These are phyloP conservation scores for Rhizopogon salebrosus DNA, from an alignment of 768 basidiomycete species.

Conservation along the genomic window DNA sequence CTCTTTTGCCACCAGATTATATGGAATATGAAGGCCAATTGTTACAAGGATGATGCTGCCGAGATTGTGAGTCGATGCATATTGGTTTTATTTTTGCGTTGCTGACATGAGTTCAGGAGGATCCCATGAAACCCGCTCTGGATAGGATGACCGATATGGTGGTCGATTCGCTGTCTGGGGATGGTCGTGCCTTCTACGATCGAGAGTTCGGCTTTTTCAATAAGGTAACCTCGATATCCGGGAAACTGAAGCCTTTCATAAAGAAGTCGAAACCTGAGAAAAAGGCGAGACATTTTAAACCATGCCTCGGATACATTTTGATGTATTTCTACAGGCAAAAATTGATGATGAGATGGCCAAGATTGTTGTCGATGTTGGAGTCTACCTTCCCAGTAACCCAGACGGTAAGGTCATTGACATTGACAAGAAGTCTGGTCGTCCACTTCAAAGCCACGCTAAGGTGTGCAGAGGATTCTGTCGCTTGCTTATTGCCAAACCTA, in stretches of 20 bases:
- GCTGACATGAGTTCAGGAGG: conserved; percentile 52
- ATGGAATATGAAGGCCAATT: conserved; percentile 99
- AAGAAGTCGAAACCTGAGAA: conserved; percentile 95
- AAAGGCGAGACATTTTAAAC: conserved; percentile 49
- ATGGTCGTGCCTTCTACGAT: conserved; percentile 85
- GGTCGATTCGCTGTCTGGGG: conserved; percentile 81
- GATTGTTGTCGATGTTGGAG: conserved; percentile 88
- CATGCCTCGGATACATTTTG: background rate
- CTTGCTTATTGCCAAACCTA: background rate
- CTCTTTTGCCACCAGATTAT: conserved; percentile 99
- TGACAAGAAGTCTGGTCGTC: conserved; percentile 93
- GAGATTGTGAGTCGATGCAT: conserved; percentile 56
- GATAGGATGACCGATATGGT: conserved; percentile 80
- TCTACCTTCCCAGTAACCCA: conserved; percentile 96
- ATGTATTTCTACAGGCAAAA: conserved; percentile 61
- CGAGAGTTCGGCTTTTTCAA: conserved; percentile 95
- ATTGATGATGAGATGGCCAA: conserved; percentile 99
- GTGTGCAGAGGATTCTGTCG: conserved; percentile 32
- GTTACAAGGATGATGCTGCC: conserved; percentile 84
- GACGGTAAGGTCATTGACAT: conserved; percentile 97
- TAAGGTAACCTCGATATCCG: conserved; percentile 96
- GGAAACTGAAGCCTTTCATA: conserved; percentile 94
- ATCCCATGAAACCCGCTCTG: conserved; percentile 94
- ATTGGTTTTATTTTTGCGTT: background rate
- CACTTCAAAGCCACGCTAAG: conserved; percentile 97